Evolutionary conservation across 2,329 filamentous ascomycete species (phyloP).

Genomic region (Aspergillus terreus): DNA sequence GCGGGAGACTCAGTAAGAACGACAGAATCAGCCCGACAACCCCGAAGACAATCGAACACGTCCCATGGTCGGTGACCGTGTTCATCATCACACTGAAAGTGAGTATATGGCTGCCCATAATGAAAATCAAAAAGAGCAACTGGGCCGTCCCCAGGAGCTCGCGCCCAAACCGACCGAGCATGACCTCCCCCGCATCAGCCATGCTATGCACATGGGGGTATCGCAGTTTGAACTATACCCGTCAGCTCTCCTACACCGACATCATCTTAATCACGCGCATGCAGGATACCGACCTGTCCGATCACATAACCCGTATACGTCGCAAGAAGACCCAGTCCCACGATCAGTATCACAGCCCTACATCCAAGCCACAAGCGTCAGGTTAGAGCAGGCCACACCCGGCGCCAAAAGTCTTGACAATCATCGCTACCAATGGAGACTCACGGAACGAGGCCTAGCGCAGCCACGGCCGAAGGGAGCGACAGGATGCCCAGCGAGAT

Average conservation of each 20-base stretch:
- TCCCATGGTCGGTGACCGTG: constrained; percentile 55
- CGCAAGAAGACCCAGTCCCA: constrained; percentile 49
- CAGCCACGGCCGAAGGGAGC: constrained; percentile 49
- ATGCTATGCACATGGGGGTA: constrained; percentile 61
- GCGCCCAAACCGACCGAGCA: constrained; percentile 58
- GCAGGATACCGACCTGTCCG: constrained; percentile 34
- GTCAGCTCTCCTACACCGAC: background rate
- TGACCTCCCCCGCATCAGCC: constrained; percentile 60
- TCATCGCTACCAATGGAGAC: constrained; percentile 9
- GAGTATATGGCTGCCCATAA: constrained; percentile 64
- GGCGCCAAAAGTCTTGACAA: background rate
- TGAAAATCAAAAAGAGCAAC: constrained; percentile 60
- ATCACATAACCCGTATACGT: constrained; percentile 57
- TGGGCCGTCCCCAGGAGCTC: constrained; percentile 61
- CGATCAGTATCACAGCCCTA: constrained; percentile 39
- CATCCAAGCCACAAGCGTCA: background rate
- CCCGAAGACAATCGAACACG: constrained; percentile 59
- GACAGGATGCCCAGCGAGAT: constrained; percentile 54
- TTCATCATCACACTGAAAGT: constrained; percentile 65
- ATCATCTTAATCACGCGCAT: background rate
- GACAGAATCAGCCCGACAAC: constrained; percentile 55
- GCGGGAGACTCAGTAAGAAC: constrained; percentile 54
- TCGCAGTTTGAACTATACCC: constrained; percentile 43
- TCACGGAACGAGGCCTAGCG: constrained; percentile 49
- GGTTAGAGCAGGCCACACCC: background rate